These are phyloP conservation scores for Schrenkiella parvula DNA, from an alignment of 345 rosid genomes.

Conservation along the genomic window DNA sequence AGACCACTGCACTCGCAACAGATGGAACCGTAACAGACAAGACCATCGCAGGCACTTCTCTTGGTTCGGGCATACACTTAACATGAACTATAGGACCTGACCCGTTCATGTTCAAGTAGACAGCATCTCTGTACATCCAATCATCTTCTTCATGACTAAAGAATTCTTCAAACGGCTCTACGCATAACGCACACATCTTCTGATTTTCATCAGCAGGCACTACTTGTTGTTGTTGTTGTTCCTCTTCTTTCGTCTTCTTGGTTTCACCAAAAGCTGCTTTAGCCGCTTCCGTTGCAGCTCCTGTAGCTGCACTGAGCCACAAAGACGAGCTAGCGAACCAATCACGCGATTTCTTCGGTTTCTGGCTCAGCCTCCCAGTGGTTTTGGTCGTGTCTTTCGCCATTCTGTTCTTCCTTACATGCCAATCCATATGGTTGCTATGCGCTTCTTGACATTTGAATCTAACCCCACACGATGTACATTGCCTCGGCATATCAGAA, in stretches of 20 bases:
- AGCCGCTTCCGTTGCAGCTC: not conserved
- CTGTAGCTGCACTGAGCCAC: constrained; percentile 25
- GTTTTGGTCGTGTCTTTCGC: not conserved
- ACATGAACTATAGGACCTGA: constrained; percentile 74
- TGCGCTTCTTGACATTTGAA: constrained; percentile 40
- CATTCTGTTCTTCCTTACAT: constrained; percentile 36
- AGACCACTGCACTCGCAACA: not conserved
- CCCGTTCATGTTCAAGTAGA: constrained; percentile 9
- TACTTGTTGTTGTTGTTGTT: not conserved
- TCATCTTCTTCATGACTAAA: constrained; percentile 45
- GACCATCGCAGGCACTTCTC: not conserved
- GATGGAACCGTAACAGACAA: not conserved
- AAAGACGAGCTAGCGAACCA: constrained; percentile 20
- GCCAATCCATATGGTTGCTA: constrained; percentile 48
- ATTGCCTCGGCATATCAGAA: constrained; percentile 41
- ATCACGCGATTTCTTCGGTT: not conserved
- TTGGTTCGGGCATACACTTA: constrained; percentile 51
- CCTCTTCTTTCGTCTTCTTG: constrained; percentile 14
- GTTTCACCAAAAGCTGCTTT: not conserved
- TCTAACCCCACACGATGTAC: constrained; percentile 35
- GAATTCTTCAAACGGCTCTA: constrained; percentile 43
- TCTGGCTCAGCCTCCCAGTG: not conserved
- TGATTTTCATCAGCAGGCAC: constrained; percentile 35
- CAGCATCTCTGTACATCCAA: constrained; percentile 47
- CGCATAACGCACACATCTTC: constrained; percentile 35